Evolutionary conservation across 257 asterid species (phyloP), one percentile per base, ranked within the genome.

Genomic region (Nicotiana obtusifolia): DNA sequence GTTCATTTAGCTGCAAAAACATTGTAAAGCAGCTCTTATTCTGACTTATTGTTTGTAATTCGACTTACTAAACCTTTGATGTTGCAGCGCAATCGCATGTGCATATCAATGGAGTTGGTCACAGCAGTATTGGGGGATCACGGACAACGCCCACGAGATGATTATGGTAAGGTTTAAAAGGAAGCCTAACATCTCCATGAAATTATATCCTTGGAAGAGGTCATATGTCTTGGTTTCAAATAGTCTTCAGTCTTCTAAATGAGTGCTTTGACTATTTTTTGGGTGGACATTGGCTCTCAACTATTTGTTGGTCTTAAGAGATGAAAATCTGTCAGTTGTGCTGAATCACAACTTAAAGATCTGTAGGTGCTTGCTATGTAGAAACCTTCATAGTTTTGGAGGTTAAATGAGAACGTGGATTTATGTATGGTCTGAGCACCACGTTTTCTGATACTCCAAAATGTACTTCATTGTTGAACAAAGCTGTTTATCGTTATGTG

Each of bases 71-170:
- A 49, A 75, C 24, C 61, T 75, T 75, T 60, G 26, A 26, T 49
- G 62, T 73, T 85, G 86, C 89, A 94, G 99, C 77, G 83, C 65
- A 91, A 88, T 77, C 95, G 85, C 83, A 88, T 94, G 92, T 94
- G 98, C 87, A 85, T 93, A 87, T 94, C 99, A 83, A 95, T 92
- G 99, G 99, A 95, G 89, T 90, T 95, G 85, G 99, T 95, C 61
- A 95, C 99, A 81, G 99, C 99, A 82, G 99, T 95, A 69, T 83
- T 95, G 75, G 99, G 99, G 85, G 99, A 95, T 83, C 99, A 95
- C 80, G 98, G 98, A 80, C 99, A 95, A 82, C 97, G 99, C 30
- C 99, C 98, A 78, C 92, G 56, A 54, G 97, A 92, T 53, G 99
- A 95, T 88, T 95, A 95, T 91, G 99, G 99, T 95, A 85, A 88